Conservation (phyloP, 2,329 filamentous ascomycete genomes). For the Fusarium musae region DNA sequence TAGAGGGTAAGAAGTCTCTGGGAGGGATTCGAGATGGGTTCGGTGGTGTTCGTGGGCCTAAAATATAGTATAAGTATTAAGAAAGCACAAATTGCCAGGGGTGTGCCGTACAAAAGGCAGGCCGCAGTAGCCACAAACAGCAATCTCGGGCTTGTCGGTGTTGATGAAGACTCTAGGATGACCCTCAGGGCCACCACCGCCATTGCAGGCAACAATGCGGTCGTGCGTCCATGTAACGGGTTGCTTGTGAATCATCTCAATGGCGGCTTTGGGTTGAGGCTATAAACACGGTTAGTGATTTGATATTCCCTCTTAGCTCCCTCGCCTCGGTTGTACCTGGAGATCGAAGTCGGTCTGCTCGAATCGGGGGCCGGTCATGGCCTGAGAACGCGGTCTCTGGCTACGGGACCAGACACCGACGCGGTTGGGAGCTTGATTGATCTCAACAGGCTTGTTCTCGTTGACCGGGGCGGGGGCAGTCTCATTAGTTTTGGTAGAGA, state of each 20-base stretch:
- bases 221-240: conserved; percentile 92
- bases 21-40: conserved; percentile 83
- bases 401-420: conserved; percentile 82
- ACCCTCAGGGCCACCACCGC: conserved; percentile 88
- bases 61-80: conserved; percentile 6
- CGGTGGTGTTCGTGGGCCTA: conserved; percentile 93
- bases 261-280: conserved; percentile 90
- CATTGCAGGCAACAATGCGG: conserved; percentile 86
- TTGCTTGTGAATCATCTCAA: conserved; percentile 95
- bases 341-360: conserved; percentile 95
- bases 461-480: conserved; percentile 58
- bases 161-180: conserved; percentile 98
- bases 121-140: conserved; percentile 91
- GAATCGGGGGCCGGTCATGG: conserved; percentile 94
- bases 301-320: conserved; percentile 7
- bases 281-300: conserved; percentile 53
- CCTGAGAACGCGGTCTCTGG: conserved; percentile 82
- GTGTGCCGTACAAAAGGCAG: conserved; percentile 82
- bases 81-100: not conserved
- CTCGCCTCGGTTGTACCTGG: conserved; percentile 72
- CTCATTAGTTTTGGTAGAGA: conserved; percentile 54
- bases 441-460: conserved; percentile 57
- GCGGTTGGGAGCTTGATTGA: conserved; percentile 88
- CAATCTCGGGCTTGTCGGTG: conserved; percentile 95
- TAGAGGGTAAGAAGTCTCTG: conserved; percentile 84